Percentiles rank a stretch among this genome's conserved stretches.
Evolutionary conservation across 345 rosid species (phyloP).

Genomic region (Citrus australasica): DNA sequence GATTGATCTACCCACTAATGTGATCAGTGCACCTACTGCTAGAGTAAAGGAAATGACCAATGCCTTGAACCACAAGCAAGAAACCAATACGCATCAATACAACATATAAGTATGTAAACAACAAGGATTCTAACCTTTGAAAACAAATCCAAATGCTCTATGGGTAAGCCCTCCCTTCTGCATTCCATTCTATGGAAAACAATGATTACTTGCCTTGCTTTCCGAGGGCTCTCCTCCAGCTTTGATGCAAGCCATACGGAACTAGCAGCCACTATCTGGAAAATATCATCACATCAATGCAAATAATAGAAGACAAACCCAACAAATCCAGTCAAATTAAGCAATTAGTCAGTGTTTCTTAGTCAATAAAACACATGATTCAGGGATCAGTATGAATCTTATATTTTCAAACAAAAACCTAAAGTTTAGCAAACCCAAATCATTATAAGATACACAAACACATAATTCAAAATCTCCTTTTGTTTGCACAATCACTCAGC

Average conservation of each 20-base stretch:
- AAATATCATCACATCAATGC: constrained; percentile 11
- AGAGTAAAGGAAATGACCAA: not conserved
- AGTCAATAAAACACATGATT: not conserved
- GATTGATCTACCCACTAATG: not conserved
- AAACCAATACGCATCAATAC: not conserved
- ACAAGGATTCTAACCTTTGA: constrained; percentile 55
- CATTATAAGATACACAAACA: not conserved
- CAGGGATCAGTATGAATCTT: not conserved
- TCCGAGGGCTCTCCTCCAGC: constrained; percentile 80
- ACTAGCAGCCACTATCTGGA: constrained; percentile 90
- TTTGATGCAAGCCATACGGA: constrained; percentile 93
- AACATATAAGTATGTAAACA: not conserved
- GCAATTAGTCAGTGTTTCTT: not conserved
- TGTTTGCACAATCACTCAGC: not conserved
- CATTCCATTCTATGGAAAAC: constrained; percentile 97
- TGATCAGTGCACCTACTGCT: not conserved
- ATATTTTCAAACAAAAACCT: not conserved
- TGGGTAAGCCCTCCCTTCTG: constrained; percentile 75
- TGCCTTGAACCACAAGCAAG: not conserved
- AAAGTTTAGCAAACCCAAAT: not conserved
- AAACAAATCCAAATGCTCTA: constrained; percentile 69
- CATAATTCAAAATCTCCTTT: not conserved
- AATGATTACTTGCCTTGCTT: constrained; percentile 86
- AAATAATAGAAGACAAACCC: constrained; percentile 6
- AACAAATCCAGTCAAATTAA: not conserved